Evolutionary conservation across 1,284 basidiomycete species (phyloP).

Genomic region (Lentinula novae-zelandiae): DNA sequence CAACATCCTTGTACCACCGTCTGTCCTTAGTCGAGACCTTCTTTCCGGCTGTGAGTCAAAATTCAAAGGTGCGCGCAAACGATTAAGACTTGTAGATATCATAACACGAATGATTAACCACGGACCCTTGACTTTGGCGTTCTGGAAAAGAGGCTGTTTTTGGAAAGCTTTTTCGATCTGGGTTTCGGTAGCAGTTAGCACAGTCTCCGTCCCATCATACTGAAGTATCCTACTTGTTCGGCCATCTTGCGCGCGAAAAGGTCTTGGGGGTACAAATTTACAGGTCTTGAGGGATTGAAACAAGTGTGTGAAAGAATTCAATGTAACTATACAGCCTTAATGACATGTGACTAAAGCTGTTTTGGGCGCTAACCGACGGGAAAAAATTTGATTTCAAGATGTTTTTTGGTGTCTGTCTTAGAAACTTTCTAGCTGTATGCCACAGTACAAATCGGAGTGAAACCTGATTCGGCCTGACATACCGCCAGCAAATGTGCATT

Average conservation of each 20-base stretch:
- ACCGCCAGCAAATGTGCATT: too few species aligned
- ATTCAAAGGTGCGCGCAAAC: neutral
- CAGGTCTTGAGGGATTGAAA: neutral
- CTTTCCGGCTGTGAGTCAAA: slow-evolving; percentile 59
- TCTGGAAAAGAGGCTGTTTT: slow-evolving; percentile 98
- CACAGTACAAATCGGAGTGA: too few species aligned
- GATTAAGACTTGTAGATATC: neutral
- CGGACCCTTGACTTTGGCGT: slow-evolving; percentile 91
- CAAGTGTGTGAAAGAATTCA: neutral
- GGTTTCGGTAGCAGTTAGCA: neutral
- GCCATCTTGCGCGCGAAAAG: slow-evolving; percentile 54
- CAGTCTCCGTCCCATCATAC: neutral
- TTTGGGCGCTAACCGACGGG: neutral
- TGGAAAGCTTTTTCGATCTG: slow-evolving; percentile 94
- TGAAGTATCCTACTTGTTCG: slow-evolving; percentile 50
- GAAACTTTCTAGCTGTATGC: too few species aligned
- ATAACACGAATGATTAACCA: slow-evolving; percentile 19
- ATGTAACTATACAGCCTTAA: neutral
- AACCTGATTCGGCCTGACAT: too few species aligned
- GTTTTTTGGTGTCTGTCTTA: too few species aligned
- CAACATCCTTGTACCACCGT: slow-evolving; percentile 99
- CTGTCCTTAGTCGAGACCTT: slow-evolving; percentile 92
- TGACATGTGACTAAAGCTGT: neutral
- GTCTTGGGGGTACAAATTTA: slow-evolving; percentile 2
- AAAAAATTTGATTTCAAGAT: too few species aligned